Evolutionary conservation across 371 early-diverging fungal genomes (phyloP), one percentile per base, ranked within the genome.

Genomic region (Racocetra persica): DNA sequence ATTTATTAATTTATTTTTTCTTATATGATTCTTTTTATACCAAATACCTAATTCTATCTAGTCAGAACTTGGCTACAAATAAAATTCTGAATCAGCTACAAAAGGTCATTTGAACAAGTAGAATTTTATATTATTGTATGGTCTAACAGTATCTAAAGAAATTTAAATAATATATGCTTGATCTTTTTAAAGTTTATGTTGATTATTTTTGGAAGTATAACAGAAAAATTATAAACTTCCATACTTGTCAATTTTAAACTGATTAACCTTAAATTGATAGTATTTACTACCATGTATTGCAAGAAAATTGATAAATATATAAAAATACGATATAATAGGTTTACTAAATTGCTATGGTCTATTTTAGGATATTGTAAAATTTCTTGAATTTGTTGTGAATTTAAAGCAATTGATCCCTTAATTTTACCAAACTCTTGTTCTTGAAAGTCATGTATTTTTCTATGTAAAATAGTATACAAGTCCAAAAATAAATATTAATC

Each of bases 371-470:
- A 1, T 0, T 66, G 2, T 20, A 66, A 28, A 14, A 65, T 66
- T 36, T 36, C 11, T 38, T 66, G 36, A 26, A 66, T 66, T 66
- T 66, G 66, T 66, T 66, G 11, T 28, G 66, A 26, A 66, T 66
- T 66, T 38, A 66, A 66, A 11, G 66, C 11, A 2, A 36, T 26
- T 36, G 36, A 66, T 7, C 66, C 0, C 6, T 20, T 36, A 36
- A 36, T 28, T 24, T 66, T 13, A 26, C 28, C 28, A 26, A 28
- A 66, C 36, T 5, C 4, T 10, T 28, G 3, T 38, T 36, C 10
- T 66, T 36, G 10, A 4, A 36, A 10, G 14, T 51, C 28, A 20
- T 13, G 0, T 26, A 71, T 51, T 49, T 51, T 71, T 45, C 0
- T 13, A 52, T 71, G 52, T 71, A 71, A 51, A 26, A 71, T 28